Evolutionary conservation across 345 rosid genomes (phyloP), one percentile per base, ranked within the genome.

Genomic region (Schrenkiella parvula): DNA sequence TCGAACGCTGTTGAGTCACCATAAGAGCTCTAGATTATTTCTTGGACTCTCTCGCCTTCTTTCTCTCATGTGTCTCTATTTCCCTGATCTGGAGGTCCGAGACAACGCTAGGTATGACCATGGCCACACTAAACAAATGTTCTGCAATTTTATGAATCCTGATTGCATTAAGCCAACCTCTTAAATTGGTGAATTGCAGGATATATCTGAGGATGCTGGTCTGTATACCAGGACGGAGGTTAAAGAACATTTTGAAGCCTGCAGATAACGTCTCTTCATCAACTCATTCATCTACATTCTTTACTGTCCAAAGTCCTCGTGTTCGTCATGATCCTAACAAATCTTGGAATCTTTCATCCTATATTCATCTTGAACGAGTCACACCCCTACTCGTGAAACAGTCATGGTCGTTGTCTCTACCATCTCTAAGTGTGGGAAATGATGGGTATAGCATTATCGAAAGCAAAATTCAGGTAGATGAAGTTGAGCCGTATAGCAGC

Each of bases 61-160:
- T 70, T 85, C 96, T 46, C 89, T 89, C 77, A 81, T 80, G 59
- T 95, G 96, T 86, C 89, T 89, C 34, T 89, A 88, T 78, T 91
- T 87, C 76, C 99, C 99, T 46, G 97, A 95, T 76, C 75, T 95
- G 75, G 99, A 95, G 80, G 96, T 91, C 64, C 90, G 99, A 19
- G 99, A 91, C 80, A 81, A 79, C 68, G 97, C 96, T 65, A 89
- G 98, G 98, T 93, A 78, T 67, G 75, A 31, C 63, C 68, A 25
- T 68, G 60, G 32, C 44, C 53, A 32, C 37, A 47, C 35, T 62
- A 50, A 57, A 43, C 21, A 18, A 17, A 68, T n/a, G 56, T 57
- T 23, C 35, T 19, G 34, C 42, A 2, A 1, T 22, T 35, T 43
- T 57, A n/a, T 42, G n/a, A 47, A 43, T 64, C 21, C 3, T n/a